Percentiles rank a stretch among this genome's conserved stretches.
Conservation (phyloP, 257 asterid genomes). For the Anisodus acutangulus region DNA sequence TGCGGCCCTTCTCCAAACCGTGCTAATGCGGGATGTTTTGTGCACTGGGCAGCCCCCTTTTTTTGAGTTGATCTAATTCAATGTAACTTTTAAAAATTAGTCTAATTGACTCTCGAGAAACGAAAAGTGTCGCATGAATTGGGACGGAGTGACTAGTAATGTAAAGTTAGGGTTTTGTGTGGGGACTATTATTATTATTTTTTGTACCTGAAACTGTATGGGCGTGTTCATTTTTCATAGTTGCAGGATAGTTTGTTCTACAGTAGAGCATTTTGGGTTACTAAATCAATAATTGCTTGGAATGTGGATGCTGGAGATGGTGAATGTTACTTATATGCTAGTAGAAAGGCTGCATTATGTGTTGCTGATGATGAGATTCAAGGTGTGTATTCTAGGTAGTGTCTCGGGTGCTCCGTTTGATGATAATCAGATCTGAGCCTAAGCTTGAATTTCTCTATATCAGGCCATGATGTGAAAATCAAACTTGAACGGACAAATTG, state of each 20-base stretch:
- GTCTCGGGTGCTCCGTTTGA: slow-evolving; percentile 12
- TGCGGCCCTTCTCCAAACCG: too few species aligned
- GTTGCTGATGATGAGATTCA: slow-evolving; percentile 57
- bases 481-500: slow-evolving; percentile 53
- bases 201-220: neutral
- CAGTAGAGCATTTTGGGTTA: slow-evolving; percentile 89
- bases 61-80: too few species aligned
- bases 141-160: too few species aligned
- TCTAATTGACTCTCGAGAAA: too few species aligned
- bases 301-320: slow-evolving; percentile 65
- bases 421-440: neutral
- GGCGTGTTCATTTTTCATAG: neutral
- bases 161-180: too few species aligned
- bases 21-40: too few species aligned
- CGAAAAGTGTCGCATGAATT: too few species aligned
- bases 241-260: slow-evolving; percentile 66
- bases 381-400: slow-evolving; percentile 49
- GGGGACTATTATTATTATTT: neutral
- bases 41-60: too few species aligned
- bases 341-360: slow-evolving; percentile 66
- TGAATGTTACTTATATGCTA: slow-evolving; percentile 70
- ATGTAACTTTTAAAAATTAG: too few species aligned
- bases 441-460: slow-evolving; percentile 24
- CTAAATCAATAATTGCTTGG: slow-evolving; percentile 75
- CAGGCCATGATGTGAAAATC: slow-evolving; percentile 74